phyloP scores from a whole-genome alignment of 345 rosid species.

The Brassica rapa region DNA sequence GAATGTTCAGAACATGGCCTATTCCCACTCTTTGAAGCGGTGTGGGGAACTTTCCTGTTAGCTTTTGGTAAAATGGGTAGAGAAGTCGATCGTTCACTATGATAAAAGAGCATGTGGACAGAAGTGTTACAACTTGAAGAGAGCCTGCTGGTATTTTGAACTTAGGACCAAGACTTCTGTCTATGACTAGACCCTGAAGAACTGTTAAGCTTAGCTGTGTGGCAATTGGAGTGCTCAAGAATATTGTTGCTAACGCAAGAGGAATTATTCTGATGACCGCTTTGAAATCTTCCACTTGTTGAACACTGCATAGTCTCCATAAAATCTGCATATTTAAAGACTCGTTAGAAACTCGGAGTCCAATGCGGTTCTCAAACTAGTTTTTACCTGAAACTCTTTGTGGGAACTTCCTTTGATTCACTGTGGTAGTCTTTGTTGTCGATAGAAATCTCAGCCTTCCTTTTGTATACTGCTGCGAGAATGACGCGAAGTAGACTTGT shows the following conservation, averaged over 20 bases:
- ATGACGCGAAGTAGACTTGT: background rate
- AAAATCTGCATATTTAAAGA: background rate
- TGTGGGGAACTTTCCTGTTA: background rate
- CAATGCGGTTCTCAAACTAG: background rate
- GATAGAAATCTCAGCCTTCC: background rate
- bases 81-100: background rate
- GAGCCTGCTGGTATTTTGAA: background rate
- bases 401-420: background rate
- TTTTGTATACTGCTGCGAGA: background rate
- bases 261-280: background rate
- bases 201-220: background rate
- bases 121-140: conserved; percentile 1
- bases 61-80: conserved; percentile 1
- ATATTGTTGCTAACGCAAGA: background rate
- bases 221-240: background rate
- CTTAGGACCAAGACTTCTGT: background rate
- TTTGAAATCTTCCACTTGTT: background rate
- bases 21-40: background rate
- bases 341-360: background rate
- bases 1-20: background rate
- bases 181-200: background rate
- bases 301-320: background rate
- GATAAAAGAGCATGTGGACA: background rate
- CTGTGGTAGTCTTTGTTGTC: background rate
- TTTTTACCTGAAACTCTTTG: background rate